Evolutionary conservation across 2,329 filamentous ascomycete genomes (phyloP).

Genomic region (Pseudogymnoascus verrucosus): DNA sequence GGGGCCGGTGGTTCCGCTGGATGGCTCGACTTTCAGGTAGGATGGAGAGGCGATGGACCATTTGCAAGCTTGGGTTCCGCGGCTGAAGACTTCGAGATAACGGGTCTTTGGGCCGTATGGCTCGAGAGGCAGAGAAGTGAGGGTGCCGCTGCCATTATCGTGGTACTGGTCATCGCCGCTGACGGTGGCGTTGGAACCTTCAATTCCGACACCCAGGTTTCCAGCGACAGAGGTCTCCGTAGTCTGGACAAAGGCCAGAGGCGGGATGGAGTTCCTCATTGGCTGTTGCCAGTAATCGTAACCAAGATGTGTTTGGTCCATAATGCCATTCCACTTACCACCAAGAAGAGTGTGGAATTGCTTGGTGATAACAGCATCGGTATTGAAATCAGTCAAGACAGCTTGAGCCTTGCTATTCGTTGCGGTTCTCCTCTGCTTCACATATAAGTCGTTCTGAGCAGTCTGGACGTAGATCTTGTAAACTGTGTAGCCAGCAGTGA

Average conservation of each 20-base stretch:
- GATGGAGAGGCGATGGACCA: slow-evolving; percentile 43
- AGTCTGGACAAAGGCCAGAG: slow-evolving; percentile 51
- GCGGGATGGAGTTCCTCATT: slow-evolving; percentile 60
- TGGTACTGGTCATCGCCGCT: slow-evolving; percentile 60
- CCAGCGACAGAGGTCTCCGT: slow-evolving; percentile 51
- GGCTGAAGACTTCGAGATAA: slow-evolving; percentile 57
- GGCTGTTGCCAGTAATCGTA: slow-evolving; percentile 61
- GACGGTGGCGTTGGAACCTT: slow-evolving; percentile 58
- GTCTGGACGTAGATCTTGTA: slow-evolving; percentile 44
- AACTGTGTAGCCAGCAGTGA: slow-evolving; percentile 48
- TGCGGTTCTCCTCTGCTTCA: slow-evolving; percentile 46
- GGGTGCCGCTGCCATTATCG: slow-evolving; percentile 43
- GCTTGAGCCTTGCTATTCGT: slow-evolving; percentile 46
- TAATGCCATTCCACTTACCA: slow-evolving; percentile 56
- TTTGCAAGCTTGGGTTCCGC: slow-evolving; percentile 43
- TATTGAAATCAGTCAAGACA: slow-evolving; percentile 46
- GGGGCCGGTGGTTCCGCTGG: slow-evolving; percentile 41
- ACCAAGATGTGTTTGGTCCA: slow-evolving; percentile 51
- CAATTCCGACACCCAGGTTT: slow-evolving; percentile 54
- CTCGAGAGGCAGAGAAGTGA: slow-evolving; percentile 49
- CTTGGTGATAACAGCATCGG: slow-evolving; percentile 47
- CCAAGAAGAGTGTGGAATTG: slow-evolving; percentile 49
- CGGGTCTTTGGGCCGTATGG: slow-evolving; percentile 47
- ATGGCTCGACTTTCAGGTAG: slow-evolving; percentile 45
- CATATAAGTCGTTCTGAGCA: slow-evolving; percentile 47